Evolutionary conservation across 2,329 filamentous ascomycete genomes (phyloP).

Genomic region (Nigrospora osmanthi): DNA sequence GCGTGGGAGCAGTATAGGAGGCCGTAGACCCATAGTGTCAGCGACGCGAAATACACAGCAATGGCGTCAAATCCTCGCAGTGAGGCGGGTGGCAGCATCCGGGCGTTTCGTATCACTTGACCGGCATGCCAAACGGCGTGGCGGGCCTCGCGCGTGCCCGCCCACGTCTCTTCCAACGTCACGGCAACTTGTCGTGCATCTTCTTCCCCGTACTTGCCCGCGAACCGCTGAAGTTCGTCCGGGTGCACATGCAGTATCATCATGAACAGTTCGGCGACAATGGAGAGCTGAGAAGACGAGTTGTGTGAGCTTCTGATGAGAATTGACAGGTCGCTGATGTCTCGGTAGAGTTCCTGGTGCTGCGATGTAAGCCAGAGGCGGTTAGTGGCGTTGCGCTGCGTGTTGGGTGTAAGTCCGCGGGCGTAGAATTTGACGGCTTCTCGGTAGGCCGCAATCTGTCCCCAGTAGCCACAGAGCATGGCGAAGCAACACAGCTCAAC

Average conservation of each 20-base stretch:
- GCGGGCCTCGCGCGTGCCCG: conserved; percentile 12
- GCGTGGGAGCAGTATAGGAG: conserved; percentile 8
- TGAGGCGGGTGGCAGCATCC: conserved; percentile 13
- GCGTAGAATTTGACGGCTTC: conserved; percentile 20
- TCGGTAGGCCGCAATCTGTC: conserved; percentile 21
- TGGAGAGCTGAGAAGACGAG: conserved; percentile 10
- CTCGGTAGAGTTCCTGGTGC: conserved; percentile 20
- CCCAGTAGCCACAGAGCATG: conserved; percentile 21
- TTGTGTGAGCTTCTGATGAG: conserved; percentile 7
- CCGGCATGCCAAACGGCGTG: conserved; percentile 20
- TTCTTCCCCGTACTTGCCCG: conserved; percentile 19
- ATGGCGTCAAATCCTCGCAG: conserved; percentile 18
- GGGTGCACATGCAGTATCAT: conserved; percentile 19
- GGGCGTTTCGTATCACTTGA: conserved; percentile 14
- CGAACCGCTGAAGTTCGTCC: conserved; percentile 17
- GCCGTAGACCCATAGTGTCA: conserved; percentile 19
- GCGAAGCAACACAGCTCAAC: conserved; percentile 20
- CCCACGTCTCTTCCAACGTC: conserved; percentile 14
- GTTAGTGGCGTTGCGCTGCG: conserved; percentile 8
- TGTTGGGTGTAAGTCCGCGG: not conserved
- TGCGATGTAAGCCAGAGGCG: conserved; percentile 20
- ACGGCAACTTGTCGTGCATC: conserved; percentile 13
- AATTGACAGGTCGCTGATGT: conserved; percentile 17
- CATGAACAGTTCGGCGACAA: conserved; percentile 16
- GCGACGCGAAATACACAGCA: conserved; percentile 17